Conservation (phyloP, 176 grass and related monocot species). For the Carex myosuroides region DNA sequence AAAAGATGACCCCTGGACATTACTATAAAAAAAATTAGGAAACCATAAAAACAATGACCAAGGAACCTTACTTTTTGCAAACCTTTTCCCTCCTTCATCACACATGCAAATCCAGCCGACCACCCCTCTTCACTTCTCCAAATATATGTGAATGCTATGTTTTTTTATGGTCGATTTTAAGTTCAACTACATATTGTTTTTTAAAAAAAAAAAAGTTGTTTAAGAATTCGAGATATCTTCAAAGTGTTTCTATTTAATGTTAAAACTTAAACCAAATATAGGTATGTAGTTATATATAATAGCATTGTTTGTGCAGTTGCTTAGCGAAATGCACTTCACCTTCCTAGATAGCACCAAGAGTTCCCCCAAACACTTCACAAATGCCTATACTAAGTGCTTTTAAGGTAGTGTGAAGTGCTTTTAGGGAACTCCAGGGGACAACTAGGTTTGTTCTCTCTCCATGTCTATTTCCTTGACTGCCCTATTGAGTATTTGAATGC, state of each 20-base stretch:
- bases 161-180: not conserved
- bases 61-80: not conserved
- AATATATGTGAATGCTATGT: not conserved
- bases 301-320: not conserved
- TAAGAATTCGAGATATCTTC: not conserved
- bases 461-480: not conserved
- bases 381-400: not conserved
- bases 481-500: not conserved
- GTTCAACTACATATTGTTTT: not conserved
- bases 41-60: not conserved
- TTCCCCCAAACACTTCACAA: constrained; percentile 59
- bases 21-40: not conserved
- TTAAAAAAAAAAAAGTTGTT: no score
- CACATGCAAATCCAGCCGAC: not conserved
- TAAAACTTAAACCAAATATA: not conserved
- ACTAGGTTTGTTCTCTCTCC: not conserved
- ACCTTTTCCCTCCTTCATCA: not conserved
- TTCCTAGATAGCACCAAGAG: constrained; percentile 26
- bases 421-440: constrained; percentile 31
- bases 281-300: not conserved
- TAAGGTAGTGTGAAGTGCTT: constrained; percentile 20
- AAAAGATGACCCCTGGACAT: not conserved
- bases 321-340: not conserved
- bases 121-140: not conserved
- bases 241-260: not conserved